Percentiles rank a stretch among this genome's conserved stretches.
These are phyloP conservation scores for Phytophthora europaea DNA, from an alignment of 352 stramenopile species.

Conservation along the genomic window DNA sequence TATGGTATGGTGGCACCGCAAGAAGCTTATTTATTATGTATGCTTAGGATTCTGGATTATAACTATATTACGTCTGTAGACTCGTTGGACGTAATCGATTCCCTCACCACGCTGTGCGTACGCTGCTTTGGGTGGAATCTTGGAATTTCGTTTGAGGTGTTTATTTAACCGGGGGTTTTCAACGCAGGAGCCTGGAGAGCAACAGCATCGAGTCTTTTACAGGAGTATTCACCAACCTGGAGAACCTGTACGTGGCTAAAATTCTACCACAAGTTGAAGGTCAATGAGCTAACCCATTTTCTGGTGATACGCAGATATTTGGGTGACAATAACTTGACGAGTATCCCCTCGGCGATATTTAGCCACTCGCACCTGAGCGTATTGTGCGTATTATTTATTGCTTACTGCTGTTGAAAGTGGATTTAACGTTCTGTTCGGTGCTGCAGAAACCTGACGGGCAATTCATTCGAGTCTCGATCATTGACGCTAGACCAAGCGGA, in stretches of 20 bases:
- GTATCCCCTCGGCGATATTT: constrained; percentile 57
- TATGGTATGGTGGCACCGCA: background rate
- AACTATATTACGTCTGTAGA: constrained; percentile 44
- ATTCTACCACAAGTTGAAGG: background rate
- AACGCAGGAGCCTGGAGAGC: constrained; percentile 53
- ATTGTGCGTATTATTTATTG: constrained; percentile 37
- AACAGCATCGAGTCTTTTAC: constrained; percentile 68
- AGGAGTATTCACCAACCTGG: constrained; percentile 59
- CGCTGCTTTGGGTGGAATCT: background rate
- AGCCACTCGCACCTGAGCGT: constrained; percentile 47
- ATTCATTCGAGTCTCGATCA: constrained; percentile 40
- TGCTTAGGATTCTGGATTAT: constrained; percentile 36
- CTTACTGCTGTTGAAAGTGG: background rate
- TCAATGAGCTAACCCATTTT: background rate
- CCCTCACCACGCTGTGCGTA: constrained; percentile 34
- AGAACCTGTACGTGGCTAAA: constrained; percentile 42
- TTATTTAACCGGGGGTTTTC: too few relatives aligned
- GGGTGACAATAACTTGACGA: constrained; percentile 58
- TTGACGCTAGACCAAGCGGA: constrained; percentile 52
- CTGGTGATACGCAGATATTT: constrained; percentile 33
- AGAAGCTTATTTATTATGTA: background rate
- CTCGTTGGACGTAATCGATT: constrained; percentile 30
- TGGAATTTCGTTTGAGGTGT: background rate
- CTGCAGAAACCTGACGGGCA: constrained; percentile 40
- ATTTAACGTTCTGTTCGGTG: constrained; percentile 5